Percentiles rank a stretch among this genome's conserved stretches.
Evolutionary conservation across 768 basidiomycete genomes (phyloP).

Genomic region (Trametes maxima): DNA sequence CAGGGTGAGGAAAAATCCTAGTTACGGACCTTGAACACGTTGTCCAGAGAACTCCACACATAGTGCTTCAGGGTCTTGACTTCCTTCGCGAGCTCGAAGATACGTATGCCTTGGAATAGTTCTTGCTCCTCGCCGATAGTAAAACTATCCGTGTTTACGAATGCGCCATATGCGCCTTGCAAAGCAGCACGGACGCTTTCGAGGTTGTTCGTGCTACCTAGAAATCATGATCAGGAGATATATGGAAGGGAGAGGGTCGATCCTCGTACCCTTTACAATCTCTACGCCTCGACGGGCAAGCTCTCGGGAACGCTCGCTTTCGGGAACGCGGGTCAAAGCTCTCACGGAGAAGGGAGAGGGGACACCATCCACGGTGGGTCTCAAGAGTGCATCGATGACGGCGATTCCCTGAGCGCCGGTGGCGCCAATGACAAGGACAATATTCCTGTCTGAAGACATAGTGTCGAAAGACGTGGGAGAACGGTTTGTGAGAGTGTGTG

Average conservation of each 20-base stretch:
- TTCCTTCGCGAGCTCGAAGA: slow-evolving; percentile 44
- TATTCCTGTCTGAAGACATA: slow-evolving; percentile 25
- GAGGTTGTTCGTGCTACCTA: slow-evolving; percentile 29
- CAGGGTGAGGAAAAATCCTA: not conserved
- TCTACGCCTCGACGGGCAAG: slow-evolving; percentile 41
- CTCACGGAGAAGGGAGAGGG: slow-evolving; percentile 46
- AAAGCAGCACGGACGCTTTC: slow-evolving; percentile 33
- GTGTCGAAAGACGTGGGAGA: not conserved
- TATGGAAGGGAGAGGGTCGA: not conserved
- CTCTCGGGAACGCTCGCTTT: slow-evolving; percentile 36
- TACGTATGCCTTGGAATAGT: slow-evolving; percentile 41
- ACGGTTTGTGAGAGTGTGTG: not conserved
- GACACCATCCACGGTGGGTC: slow-evolving; percentile 36
- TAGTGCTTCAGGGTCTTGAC: slow-evolving; percentile 39
- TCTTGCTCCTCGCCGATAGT: slow-evolving; percentile 44
- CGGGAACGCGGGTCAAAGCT: slow-evolving; percentile 41
- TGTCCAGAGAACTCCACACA: slow-evolving; percentile 44
- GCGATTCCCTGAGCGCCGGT: slow-evolving; percentile 48
- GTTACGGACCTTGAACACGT: slow-evolving; percentile 39
- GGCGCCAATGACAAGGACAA: slow-evolving; percentile 47
- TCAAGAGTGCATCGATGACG: slow-evolving; percentile 41
- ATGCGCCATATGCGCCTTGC: slow-evolving; percentile 39
- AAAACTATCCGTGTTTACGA: slow-evolving; percentile 39
- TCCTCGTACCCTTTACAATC: slow-evolving; percentile 36
- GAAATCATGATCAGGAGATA: not conserved